Evolutionary conservation across 129 eudicot genomes (phyloP).

Genomic region (Cynara cardunculus): DNA sequence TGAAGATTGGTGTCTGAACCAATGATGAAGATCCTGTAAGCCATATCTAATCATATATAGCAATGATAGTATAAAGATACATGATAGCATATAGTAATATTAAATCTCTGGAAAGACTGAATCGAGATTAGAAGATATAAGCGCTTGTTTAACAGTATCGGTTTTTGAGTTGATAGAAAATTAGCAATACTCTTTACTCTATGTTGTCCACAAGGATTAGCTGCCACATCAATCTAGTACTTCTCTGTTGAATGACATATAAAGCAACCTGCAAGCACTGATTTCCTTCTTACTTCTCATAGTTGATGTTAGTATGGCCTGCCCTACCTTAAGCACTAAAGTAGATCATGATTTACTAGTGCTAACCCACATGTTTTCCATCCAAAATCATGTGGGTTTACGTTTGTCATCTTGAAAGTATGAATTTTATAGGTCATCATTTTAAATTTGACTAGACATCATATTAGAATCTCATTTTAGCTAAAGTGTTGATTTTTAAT

Average conservation of each 20-base stretch:
- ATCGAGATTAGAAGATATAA: too few species aligned
- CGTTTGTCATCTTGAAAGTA: not conserved
- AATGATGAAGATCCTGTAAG: too few species aligned
- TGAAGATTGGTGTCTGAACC: too few species aligned
- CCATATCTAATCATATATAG: too few species aligned
- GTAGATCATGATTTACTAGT: not conserved
- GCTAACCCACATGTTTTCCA: not conserved
- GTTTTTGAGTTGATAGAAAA: too few species aligned
- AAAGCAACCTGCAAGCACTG: not conserved
- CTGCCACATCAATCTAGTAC: not conserved
- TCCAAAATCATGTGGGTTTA: not conserved
- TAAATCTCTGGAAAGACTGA: too few species aligned
- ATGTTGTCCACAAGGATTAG: not conserved
- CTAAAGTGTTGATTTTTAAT: not conserved
- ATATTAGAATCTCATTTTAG: not conserved
- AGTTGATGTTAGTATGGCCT: not conserved
- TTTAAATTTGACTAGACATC: not conserved
- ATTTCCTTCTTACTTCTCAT: not conserved
- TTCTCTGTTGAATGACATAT: not conserved
- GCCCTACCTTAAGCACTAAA: slow-evolving; percentile 2
- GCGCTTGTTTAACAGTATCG: too few species aligned
- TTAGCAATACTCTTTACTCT: not conserved
- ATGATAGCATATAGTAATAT: too few species aligned
- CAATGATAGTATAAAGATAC: too few species aligned
- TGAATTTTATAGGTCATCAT: not conserved